A percentile compares a stretch with the other conserved stretches of the same genome.
Evolutionary conservation across 495 filamentous ascomycete genomes (phyloP).

Genomic region (Hyphodiscus hymeniophilus): DNA sequence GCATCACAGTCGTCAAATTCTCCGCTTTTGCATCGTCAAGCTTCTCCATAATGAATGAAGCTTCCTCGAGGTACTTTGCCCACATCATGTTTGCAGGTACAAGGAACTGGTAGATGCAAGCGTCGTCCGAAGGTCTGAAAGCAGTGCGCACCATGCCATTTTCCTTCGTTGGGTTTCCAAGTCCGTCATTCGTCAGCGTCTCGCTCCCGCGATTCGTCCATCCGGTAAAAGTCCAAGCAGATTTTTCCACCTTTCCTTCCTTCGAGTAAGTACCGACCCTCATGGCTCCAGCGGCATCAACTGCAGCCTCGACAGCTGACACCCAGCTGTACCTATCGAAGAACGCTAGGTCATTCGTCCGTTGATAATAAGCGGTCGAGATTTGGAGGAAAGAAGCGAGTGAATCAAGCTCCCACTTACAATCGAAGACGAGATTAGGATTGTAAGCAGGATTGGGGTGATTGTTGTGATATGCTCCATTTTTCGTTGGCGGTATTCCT

Average conservation of each 20-base stretch:
- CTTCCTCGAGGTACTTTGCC: constrained; percentile 44
- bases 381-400: constrained; percentile 80
- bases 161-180: constrained; percentile 50
- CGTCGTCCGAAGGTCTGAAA: constrained; percentile 72
- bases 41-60: constrained; percentile 43
- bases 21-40: constrained; percentile 34
- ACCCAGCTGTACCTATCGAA: constrained; percentile 56
- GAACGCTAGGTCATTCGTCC: constrained; percentile 46
- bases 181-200: constrained; percentile 52
- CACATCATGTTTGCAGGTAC: constrained; percentile 91
- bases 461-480: constrained; percentile 41
- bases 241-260: constrained; percentile 42
- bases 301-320: constrained; percentile 42
- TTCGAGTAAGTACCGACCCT: constrained; percentile 46
- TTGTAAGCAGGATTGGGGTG: constrained; percentile 67
- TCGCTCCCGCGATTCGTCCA: constrained; percentile 48
- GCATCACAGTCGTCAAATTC: constrained; percentile 43
- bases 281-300: constrained; percentile 52
- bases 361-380: constrained; percentile 47
- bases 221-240: constrained; percentile 51
- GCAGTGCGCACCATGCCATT: constrained; percentile 55
- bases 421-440: constrained; percentile 78
- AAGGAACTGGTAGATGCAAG: constrained; percentile 87
- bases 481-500: constrained; percentile 35
- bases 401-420: constrained; percentile 97